Base-by-base conservation (phyloP, 768 basidiomycete species). In the Mycena amicta region DNA sequence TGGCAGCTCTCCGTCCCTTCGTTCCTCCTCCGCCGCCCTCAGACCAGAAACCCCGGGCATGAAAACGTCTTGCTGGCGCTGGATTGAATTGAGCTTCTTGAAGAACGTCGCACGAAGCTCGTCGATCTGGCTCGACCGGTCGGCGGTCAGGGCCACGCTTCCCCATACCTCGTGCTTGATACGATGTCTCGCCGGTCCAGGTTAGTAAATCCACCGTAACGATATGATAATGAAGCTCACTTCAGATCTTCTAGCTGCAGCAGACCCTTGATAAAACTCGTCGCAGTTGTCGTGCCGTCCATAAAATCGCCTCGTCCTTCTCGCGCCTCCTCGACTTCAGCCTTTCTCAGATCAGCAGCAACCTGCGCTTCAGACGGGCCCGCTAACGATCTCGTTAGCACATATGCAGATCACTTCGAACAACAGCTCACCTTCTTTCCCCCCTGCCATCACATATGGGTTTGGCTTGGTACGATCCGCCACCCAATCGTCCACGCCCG, bases 71-170 rank as follows among this genome's bases (percentile, higher is more conserved):
- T 60, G 55, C 1, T 41, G 22, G 6, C 16, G 12, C 0, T 56
- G 29, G 43, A 66, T 58, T 5, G 12, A 39, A 18, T 18, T 18
- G 16, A 59, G 31, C 33, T 59, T 63, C 25, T 12, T 20, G 23
- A 25, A 4, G 16, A 64, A 53, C 2, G 41, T 28, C 15, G 28
- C 8, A 12, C 63, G 59, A 16, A 52, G 57, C 43, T 66, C 52
- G 23, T 22, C 31, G 40, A 15, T 31, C 23, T 11, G 28, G 18
- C 31, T 52, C 41, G 23, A 6, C 13, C 41, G 41, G 11, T 41
- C 40, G 18, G 53, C 43, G 3, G 50, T 53, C 3, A 59, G 15
- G 3, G 41, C 29, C 4, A 6, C n/a, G 4, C 25, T 18, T 1
- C 39, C 37, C 23, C 29, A 51, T 5, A 53, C 20, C 31, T 58